Conservation (phyloP, 2,329 filamentous ascomycete species). For the Penicillium verrucosum region DNA sequence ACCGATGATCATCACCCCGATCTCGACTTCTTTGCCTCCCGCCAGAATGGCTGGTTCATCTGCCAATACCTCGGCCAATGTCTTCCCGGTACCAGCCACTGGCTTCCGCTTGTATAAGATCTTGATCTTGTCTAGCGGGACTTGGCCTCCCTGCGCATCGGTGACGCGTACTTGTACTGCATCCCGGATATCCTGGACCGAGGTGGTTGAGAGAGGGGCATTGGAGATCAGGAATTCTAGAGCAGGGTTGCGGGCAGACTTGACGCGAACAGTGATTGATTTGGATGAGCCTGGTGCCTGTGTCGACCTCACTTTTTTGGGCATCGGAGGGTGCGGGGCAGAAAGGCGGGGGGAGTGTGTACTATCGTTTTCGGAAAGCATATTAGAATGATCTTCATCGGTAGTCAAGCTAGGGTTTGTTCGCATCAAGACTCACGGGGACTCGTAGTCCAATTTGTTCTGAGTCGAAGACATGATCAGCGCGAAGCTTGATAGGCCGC, state of each 20-base stretch:
- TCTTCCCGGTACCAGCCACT: slow-evolving; percentile 69
- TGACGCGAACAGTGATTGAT: slow-evolving; percentile 36
- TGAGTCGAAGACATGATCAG: slow-evolving; percentile 86
- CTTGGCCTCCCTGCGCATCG: slow-evolving; percentile 40
- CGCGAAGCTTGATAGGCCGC: slow-evolving; percentile 74
- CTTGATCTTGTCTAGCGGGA: slow-evolving; percentile 71
- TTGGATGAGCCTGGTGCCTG: slow-evolving; percentile 40
- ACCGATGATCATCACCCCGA: slow-evolving; percentile 84
- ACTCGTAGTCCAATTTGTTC: slow-evolving; percentile 70
- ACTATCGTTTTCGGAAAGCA: slow-evolving; percentile 29
- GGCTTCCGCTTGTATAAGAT: slow-evolving; percentile 86
- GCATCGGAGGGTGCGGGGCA: slow-evolving; percentile 43
- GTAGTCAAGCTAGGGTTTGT: neutral
- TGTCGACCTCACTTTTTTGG: slow-evolving; percentile 38
- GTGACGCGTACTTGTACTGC: slow-evolving; percentile 62
- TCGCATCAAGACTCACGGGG: slow-evolving; percentile 58
- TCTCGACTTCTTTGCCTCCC: slow-evolving; percentile 59
- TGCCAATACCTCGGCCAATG: slow-evolving; percentile 67
- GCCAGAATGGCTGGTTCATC: slow-evolving; percentile 48
- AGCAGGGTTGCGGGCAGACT: slow-evolving; percentile 67
- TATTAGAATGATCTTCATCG: neutral
- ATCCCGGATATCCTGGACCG: slow-evolving; percentile 74
- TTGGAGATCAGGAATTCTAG: slow-evolving; percentile 64
- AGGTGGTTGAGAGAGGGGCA: slow-evolving; percentile 63
- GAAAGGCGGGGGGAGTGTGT: slow-evolving; percentile 49